Evolutionary conservation across 441 rosid genomes (phyloP).

Genomic region (Eutrema salsugineum): DNA sequence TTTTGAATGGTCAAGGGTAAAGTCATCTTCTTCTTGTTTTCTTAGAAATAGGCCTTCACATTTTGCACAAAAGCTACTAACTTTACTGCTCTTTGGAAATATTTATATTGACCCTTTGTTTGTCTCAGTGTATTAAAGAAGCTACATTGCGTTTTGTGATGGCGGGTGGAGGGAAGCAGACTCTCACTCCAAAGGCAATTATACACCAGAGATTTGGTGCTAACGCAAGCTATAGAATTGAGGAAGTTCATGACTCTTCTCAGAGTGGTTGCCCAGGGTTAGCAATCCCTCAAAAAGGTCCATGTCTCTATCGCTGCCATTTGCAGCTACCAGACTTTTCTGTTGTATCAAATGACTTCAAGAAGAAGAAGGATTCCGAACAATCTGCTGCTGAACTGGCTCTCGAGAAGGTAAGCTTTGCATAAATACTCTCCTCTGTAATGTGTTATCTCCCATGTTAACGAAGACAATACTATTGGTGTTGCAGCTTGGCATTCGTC

Average conservation of each 20-base stretch:
- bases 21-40: neutral
- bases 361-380: constrained; percentile 90
- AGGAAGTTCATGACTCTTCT: constrained; percentile 62
- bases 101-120: neutral
- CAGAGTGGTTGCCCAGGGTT: constrained; percentile 83
- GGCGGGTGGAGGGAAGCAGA: constrained; percentile 39
- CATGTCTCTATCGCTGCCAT: constrained; percentile 68
- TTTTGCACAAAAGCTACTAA: constrained; percentile 4
- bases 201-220: constrained; percentile 68
- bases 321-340: constrained; percentile 77
- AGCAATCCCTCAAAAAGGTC: constrained; percentile 71
- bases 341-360: constrained; percentile 57
- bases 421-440: neutral
- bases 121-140: constrained; percentile 14
- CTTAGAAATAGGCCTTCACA: neutral
- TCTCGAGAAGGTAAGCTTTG: constrained; percentile 49
- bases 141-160: constrained; percentile 27
- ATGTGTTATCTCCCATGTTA: neutral
- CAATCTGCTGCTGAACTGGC: constrained; percentile 93
- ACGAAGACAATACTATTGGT: neutral
- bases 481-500: constrained; percentile 70
- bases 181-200: constrained; percentile 70
- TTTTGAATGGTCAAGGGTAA: neutral
- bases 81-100: neutral
- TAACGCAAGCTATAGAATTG: constrained; percentile 61